Evolutionary conservation across 139 green algal genomes (phyloP).

Genomic region (Chlorella sp.): DNA sequence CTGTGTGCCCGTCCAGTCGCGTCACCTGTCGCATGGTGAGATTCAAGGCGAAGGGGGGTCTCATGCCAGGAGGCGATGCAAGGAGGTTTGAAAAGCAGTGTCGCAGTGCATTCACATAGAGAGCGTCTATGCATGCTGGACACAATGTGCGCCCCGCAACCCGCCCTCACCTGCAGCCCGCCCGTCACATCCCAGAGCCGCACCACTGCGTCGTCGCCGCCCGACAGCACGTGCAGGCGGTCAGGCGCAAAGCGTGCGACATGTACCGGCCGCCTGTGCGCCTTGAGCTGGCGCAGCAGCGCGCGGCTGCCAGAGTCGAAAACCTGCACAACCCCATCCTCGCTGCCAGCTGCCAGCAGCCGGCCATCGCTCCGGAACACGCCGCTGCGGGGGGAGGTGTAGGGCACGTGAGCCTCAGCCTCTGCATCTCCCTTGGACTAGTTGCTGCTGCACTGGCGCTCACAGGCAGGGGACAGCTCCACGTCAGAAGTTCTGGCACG

Average conservation of each 20-base stretch:
- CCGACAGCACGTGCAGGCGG: slow-evolving; percentile 82
- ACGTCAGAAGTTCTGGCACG: too few relatives aligned
- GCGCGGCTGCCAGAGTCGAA: slow-evolving; percentile 79
- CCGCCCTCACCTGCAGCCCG: slow-evolving; percentile 50
- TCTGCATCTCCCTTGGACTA: too few relatives aligned
- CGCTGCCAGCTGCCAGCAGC: slow-evolving; percentile 83
- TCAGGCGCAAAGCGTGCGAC: slow-evolving; percentile 65
- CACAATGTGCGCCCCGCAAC: slow-evolving; percentile 5
- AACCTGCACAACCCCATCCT: slow-evolving; percentile 88
- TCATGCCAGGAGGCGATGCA: neutral
- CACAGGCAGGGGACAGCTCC: too few relatives aligned
- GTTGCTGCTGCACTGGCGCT: too few relatives aligned
- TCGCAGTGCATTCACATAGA: too few relatives aligned
- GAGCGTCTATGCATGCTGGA: neutral
- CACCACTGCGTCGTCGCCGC: slow-evolving; percentile 82
- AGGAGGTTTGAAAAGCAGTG: neutral
- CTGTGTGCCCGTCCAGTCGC: slow-evolving; percentile 76
- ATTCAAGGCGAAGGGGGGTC: neutral
- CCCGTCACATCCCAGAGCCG: slow-evolving; percentile 81
- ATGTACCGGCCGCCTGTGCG: slow-evolving; percentile 75
- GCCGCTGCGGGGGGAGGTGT: too few relatives aligned
- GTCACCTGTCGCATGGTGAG: slow-evolving; percentile 32
- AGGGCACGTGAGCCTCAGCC: too few relatives aligned
- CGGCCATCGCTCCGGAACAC: slow-evolving; percentile 80
- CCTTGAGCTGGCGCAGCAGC: slow-evolving; percentile 89